phyloP scores from a whole-genome alignment of 2,329 filamentous ascomycete genomes.

The Periconia sp. region DNA sequence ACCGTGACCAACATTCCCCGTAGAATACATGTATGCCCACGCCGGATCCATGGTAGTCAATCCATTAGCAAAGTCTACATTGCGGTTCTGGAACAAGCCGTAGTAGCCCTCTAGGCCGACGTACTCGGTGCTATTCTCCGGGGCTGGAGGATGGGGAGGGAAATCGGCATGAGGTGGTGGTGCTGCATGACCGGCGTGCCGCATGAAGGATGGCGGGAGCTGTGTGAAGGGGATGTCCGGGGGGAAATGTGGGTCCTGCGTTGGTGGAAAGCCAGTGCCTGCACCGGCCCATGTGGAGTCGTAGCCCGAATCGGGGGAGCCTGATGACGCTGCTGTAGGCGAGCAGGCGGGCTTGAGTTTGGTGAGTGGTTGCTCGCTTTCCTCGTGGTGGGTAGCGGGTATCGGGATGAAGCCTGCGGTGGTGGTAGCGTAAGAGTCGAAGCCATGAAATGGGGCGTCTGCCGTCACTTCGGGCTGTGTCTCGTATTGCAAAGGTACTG shows the following conservation, averaged over 20 bases:
- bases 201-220: background rate
- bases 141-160: no score
- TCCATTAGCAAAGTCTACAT: constrained; percentile 1
- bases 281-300: constrained; percentile 10
- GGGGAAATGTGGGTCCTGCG: background rate
- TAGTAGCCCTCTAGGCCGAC: constrained; percentile 16
- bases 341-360: background rate
- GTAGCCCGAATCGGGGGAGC: constrained; percentile 30
- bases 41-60: constrained; percentile 5
- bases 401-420: constrained; percentile 9
- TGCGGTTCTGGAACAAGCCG: constrained; percentile 10
- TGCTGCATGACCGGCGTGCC: background rate
- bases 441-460: constrained; percentile 4
- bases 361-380: background rate
- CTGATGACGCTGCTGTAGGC: constrained; percentile 1
- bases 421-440: constrained; percentile 7
- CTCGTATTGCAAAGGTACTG: background rate
- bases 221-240: background rate
- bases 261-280: background rate
- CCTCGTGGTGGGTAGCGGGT: background rate
- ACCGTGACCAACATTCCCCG: background rate
- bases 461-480: background rate
- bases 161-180: background rate
- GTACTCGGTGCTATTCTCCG: constrained; percentile 4
- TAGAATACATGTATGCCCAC: constrained; percentile 8